Evolutionary conservation across 768 basidiomycete species (phyloP).

Genomic region (Cystobasidiopsis lactophilus): DNA sequence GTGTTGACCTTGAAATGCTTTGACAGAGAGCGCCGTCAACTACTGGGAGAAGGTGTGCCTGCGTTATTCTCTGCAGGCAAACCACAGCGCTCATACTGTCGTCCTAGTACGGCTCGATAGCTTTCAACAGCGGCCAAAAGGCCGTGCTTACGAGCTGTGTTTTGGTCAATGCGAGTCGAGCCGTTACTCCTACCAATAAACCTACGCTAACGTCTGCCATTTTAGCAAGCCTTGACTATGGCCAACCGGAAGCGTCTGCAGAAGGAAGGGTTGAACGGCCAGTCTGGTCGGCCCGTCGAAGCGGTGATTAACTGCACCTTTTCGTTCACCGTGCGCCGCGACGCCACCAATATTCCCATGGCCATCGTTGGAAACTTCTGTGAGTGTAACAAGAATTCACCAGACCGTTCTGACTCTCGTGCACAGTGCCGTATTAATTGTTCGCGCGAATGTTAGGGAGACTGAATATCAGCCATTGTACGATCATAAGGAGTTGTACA

Average conservation of each 20-base stretch:
- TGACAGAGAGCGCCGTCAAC: constrained; percentile 1
- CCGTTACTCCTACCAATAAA: neutral
- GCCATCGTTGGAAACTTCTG: no score
- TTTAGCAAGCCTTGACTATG: constrained; percentile 4
- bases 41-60: constrained; percentile 33
- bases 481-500: no score
- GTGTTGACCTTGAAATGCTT: constrained; percentile 15
- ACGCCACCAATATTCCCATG: no score
- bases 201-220: no score
- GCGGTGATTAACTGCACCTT: constrained; percentile 69
- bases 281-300: constrained; percentile 21
- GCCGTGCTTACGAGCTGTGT: constrained; percentile 83
- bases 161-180: constrained; percentile 23
- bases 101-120: constrained; percentile 52
- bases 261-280: constrained; percentile 13
- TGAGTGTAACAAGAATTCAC: no score
- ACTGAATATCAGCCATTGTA: no score
- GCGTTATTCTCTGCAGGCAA: no score
- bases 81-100: no score
- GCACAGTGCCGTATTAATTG: no score
- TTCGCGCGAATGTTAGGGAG: no score
- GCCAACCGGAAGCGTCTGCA: constrained; percentile 21
- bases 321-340: constrained; percentile 55
- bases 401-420: no score
- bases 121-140: constrained; percentile 76